Conservation (phyloP, 2,329 filamentous ascomycete genomes). For the Venturia aucupariae region DNA sequence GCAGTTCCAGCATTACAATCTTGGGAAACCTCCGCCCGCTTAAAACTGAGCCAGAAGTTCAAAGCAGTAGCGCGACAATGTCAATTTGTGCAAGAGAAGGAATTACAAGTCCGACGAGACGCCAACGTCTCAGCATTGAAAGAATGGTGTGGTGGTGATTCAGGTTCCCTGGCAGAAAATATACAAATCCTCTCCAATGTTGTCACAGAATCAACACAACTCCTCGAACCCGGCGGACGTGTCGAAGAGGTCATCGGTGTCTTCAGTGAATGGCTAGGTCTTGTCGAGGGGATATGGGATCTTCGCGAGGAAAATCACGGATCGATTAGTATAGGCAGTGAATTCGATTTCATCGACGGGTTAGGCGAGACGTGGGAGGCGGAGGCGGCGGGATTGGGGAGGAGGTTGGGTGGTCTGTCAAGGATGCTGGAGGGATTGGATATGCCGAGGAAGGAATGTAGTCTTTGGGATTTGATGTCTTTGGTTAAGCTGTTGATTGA, state of each 20-base stretch:
- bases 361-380: slow-evolving; percentile 22
- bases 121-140: slow-evolving; percentile 28
- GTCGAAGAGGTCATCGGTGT: slow-evolving; percentile 23
- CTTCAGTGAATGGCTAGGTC: slow-evolving; percentile 26
- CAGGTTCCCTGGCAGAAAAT: slow-evolving; percentile 25
- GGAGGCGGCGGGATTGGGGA: slow-evolving; percentile 26
- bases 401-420: slow-evolving; percentile 26
- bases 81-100: slow-evolving; percentile 27
- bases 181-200: slow-evolving; percentile 28
- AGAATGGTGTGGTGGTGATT: slow-evolving; percentile 25
- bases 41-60: slow-evolving; percentile 24
- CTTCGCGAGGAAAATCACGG: slow-evolving; percentile 6
- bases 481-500: slow-evolving; percentile 25
- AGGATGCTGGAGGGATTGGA: slow-evolving; percentile 26
- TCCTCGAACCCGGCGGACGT: slow-evolving; percentile 26
- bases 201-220: slow-evolving; percentile 27
- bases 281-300: slow-evolving; percentile 26
- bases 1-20: slow-evolving; percentile 20
- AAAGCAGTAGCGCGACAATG: slow-evolving; percentile 29
- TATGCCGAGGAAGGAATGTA: slow-evolving; percentile 17
- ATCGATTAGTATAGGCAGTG: background rate
- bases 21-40: slow-evolving; percentile 28
- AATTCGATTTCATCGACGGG: slow-evolving; percentile 11
- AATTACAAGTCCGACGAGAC: slow-evolving; percentile 28
- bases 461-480: slow-evolving; percentile 28